Percentiles rank a stretch among this genome's conserved stretches.
These are phyloP conservation scores for Russula virescens DNA, from an alignment of 768 basidiomycete species.

Conservation along the genomic window DNA sequence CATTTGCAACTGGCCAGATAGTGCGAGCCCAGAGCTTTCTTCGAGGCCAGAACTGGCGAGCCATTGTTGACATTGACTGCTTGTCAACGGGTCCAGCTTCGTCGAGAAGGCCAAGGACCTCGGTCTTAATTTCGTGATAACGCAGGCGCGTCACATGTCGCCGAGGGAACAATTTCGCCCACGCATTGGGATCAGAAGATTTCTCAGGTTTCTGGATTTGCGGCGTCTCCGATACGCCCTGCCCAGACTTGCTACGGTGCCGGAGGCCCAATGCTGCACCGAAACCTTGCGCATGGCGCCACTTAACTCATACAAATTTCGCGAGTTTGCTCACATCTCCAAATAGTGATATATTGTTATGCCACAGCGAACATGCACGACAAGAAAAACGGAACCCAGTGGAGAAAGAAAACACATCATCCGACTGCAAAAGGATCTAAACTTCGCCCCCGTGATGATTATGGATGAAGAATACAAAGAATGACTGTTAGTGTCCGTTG, in stretches of 20 bases:
- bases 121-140: too few species aligned
- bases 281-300: not conserved
- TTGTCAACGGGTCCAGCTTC: too few species aligned
- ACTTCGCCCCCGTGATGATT: not conserved
- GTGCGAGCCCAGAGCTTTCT: too few species aligned
- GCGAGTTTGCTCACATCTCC: not conserved
- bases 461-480: not conserved
- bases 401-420: not conserved
- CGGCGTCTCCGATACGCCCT: not conserved
- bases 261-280: not conserved
- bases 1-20: too few species aligned
- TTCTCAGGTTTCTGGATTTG: too few species aligned
- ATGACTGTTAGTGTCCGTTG: not conserved
- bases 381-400: not conserved
- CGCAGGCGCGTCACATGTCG: too few species aligned
- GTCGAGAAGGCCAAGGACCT: too few species aligned
- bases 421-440: not conserved
- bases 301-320: not conserved
- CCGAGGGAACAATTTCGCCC: too few species aligned
- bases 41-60: too few species aligned
- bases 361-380: not conserved
- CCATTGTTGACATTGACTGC: too few species aligned
- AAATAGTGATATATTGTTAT: not conserved
- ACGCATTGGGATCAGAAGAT: too few species aligned
- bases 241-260: too few species aligned